These are phyloP conservation scores for Pyronema domesticum DNA, from an alignment of 495 filamentous ascomycete species.

Conservation along the genomic window DNA sequence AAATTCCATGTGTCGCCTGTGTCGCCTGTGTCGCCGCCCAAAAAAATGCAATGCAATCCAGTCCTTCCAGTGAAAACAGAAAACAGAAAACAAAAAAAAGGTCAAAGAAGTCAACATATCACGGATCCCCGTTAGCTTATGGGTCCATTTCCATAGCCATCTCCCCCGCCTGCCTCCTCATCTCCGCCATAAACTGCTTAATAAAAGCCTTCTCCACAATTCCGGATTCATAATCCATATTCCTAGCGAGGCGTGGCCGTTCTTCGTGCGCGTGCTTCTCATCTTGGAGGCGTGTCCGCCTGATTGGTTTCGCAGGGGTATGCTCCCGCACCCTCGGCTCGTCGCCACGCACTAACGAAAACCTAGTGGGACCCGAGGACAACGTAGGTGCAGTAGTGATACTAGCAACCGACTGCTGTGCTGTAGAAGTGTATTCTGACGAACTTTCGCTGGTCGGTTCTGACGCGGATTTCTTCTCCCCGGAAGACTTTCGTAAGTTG, in stretches of 20 bases:
- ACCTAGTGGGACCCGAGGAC: constrained; percentile 14
- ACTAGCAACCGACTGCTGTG: not conserved
- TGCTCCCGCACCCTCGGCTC: not conserved
- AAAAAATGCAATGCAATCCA: too few species aligned
- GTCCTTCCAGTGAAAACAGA: too few species aligned
- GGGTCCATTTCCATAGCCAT: too few species aligned
- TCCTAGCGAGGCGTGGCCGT: not conserved
- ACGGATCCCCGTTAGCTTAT: too few species aligned
- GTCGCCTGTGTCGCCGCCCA: too few species aligned
- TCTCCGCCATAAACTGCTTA: constrained; percentile 4
- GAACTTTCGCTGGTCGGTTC: not conserved
- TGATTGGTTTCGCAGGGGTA: not conserved
- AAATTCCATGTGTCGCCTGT: too few species aligned
- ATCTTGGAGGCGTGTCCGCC: too few species aligned
- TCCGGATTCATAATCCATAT: not conserved
- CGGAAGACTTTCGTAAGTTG: constrained; percentile 44
- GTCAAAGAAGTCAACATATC: too few species aligned
- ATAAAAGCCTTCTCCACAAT: constrained; percentile 9
- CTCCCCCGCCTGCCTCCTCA: constrained; percentile 3
- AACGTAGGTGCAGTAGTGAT: not conserved
- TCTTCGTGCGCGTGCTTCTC: constrained; percentile 11
- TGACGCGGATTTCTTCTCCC: constrained; percentile 6
- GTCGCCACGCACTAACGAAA: too few species aligned
- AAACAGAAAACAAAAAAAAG: too few species aligned
- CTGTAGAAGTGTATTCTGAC: not conserved